Percentiles rank a stretch among this genome's conserved stretches.
These are phyloP conservation scores for Sideroxylon spinosum DNA, from an alignment of 179 eudicot genomes.

Conservation along the genomic window DNA sequence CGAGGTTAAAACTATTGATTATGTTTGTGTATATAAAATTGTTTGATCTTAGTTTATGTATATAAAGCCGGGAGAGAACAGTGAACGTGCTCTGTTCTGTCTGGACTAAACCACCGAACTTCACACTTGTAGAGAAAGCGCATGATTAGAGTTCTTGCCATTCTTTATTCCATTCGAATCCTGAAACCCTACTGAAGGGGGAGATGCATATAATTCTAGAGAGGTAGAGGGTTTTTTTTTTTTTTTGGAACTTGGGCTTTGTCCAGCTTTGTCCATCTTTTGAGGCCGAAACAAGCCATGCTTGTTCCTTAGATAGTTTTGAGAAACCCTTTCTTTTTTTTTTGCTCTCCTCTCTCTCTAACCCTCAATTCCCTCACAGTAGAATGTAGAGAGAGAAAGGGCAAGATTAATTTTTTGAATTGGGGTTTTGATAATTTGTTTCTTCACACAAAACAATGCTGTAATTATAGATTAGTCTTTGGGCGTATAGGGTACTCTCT, in stretches of 20 bases:
- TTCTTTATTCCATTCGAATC: conserved; percentile 25
- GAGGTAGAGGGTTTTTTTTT: not conserved
- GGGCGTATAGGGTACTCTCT: too few species aligned
- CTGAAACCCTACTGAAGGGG: conserved; percentile 13
- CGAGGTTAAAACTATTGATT: not conserved
- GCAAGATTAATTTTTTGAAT: too few species aligned
- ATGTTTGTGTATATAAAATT: conserved; percentile 8
- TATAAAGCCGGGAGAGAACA: conserved; percentile 21
- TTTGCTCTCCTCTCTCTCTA: not conserved
- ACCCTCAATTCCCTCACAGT: too few species aligned
- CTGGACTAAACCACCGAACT: conserved; percentile 25
- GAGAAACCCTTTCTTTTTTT: not conserved
- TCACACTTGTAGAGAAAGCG: conserved; percentile 24
- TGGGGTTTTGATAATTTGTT: too few species aligned
- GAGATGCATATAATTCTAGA: not conserved
- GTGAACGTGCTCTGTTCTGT: conserved; percentile 46
- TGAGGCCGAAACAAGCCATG: conserved; percentile 43
- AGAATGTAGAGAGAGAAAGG: too few species aligned
- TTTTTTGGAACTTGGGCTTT: conserved; percentile 39
- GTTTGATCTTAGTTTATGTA: conserved; percentile 20
- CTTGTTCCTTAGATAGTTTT: conserved; percentile 30
- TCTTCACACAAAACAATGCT: too few species aligned
- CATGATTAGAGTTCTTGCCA: conserved; percentile 21
- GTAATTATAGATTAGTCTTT: too few species aligned
- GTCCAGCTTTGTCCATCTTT: conserved; percentile 45